Evolutionary conservation across 441 rosid genomes (phyloP), one percentile per base, ranked within the genome.

Genomic region (Adansonia rubrostipa): DNA sequence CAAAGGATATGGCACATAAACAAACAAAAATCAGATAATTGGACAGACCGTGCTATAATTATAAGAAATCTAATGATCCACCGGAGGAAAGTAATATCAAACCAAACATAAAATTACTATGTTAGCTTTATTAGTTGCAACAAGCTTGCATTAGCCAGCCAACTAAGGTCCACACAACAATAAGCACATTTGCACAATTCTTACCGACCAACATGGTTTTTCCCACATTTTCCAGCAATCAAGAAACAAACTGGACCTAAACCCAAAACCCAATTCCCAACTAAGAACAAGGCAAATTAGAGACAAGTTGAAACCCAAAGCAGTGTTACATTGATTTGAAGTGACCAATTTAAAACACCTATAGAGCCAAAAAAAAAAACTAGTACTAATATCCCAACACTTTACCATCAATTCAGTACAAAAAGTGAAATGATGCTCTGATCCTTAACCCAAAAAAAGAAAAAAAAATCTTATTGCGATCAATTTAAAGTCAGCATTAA

Each of bases 171-270:
- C 36, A 33, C 4, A 33, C 62, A 73, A 4, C 57, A 24, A 42
- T 14, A 17, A 7, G 22, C 22, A 36, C 33, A 24, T 53, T 50
- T 66, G 53, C 71, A 71, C 20, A 71, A 53, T 33, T 47, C 61
- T 54, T 7, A 51, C 79, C 57, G 4, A 57, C 33, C 57, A 9
- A 57, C 20, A 51, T 70, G 11, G 7, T 19, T 75, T 60, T 66
- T 60, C 45, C 63, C 13, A 73, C 48, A 66, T 62, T 50, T 74
- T 51, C 42, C 60, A 45, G 76, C 75, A 71, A 73, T 61, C 48
- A 65, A 79, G 42, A 13, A 36, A 61, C 50, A 71, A 40, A 77
- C 42, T 11, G 51, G 51, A 22, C 14, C 51, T 72, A 48, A 78
- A 17, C 33, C 33, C 74, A 40, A 56, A 74, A 53, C 40, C 81